A percentile compares a stretch with the other conserved stretches of the same genome.
phyloP scores from a whole-genome alignment of 257 asterid species.

The Capsicum baccatum region DNA sequence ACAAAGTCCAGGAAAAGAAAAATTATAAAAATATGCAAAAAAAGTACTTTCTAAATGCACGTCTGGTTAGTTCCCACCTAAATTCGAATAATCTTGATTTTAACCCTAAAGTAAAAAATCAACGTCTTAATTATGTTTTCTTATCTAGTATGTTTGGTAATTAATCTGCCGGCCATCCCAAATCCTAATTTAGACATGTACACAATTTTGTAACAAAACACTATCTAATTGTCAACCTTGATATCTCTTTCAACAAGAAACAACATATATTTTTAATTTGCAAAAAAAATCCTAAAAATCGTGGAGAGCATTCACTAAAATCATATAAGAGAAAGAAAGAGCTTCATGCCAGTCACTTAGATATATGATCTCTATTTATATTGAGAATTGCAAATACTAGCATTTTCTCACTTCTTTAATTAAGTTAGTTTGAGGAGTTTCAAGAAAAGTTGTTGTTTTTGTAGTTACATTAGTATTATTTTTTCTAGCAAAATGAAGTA shows the following conservation, averaged over 20 bases:
- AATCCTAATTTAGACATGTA: not conserved
- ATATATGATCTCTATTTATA: not conserved
- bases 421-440: not conserved
- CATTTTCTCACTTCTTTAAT: constrained; percentile 25
- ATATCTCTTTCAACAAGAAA: constrained; percentile 28
- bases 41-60: not conserved
- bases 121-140: not conserved
- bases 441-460: not conserved
- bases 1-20: not conserved
- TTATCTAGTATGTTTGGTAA: constrained; percentile 12
- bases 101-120: not conserved
- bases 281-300: constrained; percentile 9
- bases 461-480: not conserved
- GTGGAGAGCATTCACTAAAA: constrained; percentile 42
- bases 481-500: constrained; percentile 23
- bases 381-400: constrained; percentile 15
- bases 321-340: not conserved
- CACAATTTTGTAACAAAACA: not conserved
- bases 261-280: not conserved
- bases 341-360: constrained; percentile 20
- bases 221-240: constrained; percentile 19
- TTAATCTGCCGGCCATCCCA: constrained; percentile 24
- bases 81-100: not conserved
- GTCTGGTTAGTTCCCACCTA: constrained; percentile 6
- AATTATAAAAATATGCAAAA: not conserved